Base-by-base conservation (phyloP, 495 filamentous ascomycete genomes). In the Glonium stellatum region DNA sequence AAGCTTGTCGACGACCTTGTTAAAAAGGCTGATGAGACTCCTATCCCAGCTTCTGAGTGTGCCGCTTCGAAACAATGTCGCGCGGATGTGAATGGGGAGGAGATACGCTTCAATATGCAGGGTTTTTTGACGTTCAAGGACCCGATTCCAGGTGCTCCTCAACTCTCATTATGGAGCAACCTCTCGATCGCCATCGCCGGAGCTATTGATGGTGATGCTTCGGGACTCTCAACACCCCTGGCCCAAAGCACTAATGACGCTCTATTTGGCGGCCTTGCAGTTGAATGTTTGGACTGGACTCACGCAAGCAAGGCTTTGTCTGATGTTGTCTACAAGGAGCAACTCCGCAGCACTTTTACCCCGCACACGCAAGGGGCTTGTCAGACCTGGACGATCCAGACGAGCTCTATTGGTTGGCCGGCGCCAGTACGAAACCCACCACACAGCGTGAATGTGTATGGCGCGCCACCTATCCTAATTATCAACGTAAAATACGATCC, bases 201-300 rank as follows among this genome's bases (percentile, higher is more conserved):
- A 11, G 69, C 72, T 5, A 64, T 64, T 58, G 52, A 57, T 39
- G 71, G 67, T 50, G 64, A 74, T 55, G 71, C 74, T 0, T 69
- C 66, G 0, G 36, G 58, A 9, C 37, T 74, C 54, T 72, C 72
- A 12, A 53, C 42, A n/a, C 41, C 51, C 13, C 52, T 74, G n/a
- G 67, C 61, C 0, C 50, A 42, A 1, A 66, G 63, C 37, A 60
- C 68, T 23, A 55, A 66, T 1, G 67, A 71, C 57, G 27, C 44
- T 0, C 62, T 65, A 0, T 69, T 64, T 47, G 64, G 67, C 4
- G 66, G 67, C 15, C 58, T 69, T 4, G 70, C 71, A 0, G 71
- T 73, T 55, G 62, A 56, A 0, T 76, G 73, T 60, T 70, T 72
- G 23, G 73, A 76, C 64, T 76, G 69, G 69, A 46, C 61, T 22